Evolutionary conservation across 1,284 basidiomycete species (phyloP), one percentile per base, ranked within the genome.

Genomic region (Moesziomyces parantarcticus): DNA sequence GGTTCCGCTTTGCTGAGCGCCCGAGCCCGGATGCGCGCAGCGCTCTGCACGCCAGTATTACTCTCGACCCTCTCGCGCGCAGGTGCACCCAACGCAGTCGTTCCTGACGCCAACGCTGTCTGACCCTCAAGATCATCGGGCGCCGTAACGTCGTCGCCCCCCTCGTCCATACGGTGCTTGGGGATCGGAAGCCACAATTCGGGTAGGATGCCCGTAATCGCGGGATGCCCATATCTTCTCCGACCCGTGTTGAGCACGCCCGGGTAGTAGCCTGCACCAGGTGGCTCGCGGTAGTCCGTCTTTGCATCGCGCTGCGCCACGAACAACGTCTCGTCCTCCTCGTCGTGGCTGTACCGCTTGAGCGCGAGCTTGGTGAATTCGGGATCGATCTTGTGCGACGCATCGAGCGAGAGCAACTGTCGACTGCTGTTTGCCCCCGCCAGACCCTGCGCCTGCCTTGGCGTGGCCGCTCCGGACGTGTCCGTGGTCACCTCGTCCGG

Each of bases 271-370:
- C 72, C 72, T 0, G 67, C 69, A 3, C 65, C 64, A 0, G 80
- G 77, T 18, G 80, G 80, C 56, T 82, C 79, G 20, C 76, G 48
- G 32, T 80, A 80, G 46, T 80, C 76, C 14, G 78, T 80, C 61
- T 80, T 78, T 6, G 57, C 45, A 51, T 80, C 83, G 42, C 81
- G 70, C 25, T 76, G 77, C 3, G 84, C 95, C 40, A 97, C 92
- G 81, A 97, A 97, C 29, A 97, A 84, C 2, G 92, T 95, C 75
- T 97, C 95, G 79, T 97, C 94, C 80, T 95, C 94, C 79, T 93
- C 60, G 91, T 88, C 58, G 91, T 88, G 55, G 13, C 78, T 57
- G 42, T 76, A 91, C 94, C 67, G 95, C 84, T 80, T 94, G 91
- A 71, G 22, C 0, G 67, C 70, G 16, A 79, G 61, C 25, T 62